Percentiles rank a stretch among this genome's conserved stretches.
These are phyloP conservation scores for Acorus calamus DNA, from an alignment of 106 monocot species.

Conservation along the genomic window DNA sequence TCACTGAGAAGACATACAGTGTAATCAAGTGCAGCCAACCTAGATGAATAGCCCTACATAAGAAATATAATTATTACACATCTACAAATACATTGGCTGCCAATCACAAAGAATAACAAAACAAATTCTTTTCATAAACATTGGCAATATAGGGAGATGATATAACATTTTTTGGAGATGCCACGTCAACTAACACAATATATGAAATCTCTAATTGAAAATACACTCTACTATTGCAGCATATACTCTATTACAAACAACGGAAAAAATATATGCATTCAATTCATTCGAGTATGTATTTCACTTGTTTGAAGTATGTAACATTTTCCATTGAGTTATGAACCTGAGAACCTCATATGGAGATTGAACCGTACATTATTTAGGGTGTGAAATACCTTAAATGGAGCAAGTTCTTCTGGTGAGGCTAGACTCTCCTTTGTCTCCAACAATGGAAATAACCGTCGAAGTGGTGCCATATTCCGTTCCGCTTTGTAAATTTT, in stretches of 20 bases:
- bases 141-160: no score
- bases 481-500: constrained; percentile 1
- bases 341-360: not conserved
- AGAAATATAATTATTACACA: not conserved
- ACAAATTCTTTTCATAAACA: no score
- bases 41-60: constrained; percentile 3
- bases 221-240: no score
- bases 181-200: no score
- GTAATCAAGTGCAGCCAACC: constrained; percentile 5
- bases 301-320: no score
- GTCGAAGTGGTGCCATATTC: not conserved
- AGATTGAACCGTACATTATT: no score
- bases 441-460: not conserved
- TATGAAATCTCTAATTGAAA: no score
- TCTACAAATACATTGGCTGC: not conserved
- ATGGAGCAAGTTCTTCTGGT: not conserved
- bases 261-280: no score
- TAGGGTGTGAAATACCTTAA: constrained; percentile 33
- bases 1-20: constrained; percentile 10
- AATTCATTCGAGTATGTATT: no score
- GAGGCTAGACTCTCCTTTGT: not conserved
- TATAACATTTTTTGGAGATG: no score
- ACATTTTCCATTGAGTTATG: not conserved
- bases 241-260: no score
- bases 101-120: no score